Percentiles rank a stretch among this genome's conserved stretches.
These are phyloP conservation scores for Citrus medica DNA, from an alignment of 345 rosid species.

Conservation along the genomic window DNA sequence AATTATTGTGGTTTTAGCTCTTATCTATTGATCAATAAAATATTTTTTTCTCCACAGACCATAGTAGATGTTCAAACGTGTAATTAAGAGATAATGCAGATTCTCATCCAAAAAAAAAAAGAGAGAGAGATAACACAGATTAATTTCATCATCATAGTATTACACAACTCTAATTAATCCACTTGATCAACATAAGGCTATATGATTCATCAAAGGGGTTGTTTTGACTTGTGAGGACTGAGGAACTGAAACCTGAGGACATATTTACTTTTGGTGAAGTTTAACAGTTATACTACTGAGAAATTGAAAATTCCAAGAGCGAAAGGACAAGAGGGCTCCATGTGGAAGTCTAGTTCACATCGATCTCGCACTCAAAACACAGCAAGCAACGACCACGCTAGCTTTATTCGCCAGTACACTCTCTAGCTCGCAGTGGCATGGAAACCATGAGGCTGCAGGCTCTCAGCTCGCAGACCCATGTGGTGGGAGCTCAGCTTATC, in stretches of 20 bases:
- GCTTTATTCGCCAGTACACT: slow-evolving; percentile 38
- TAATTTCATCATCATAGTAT: too few relatives aligned
- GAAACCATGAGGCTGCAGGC: slow-evolving; percentile 1
- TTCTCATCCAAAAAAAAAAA: too few relatives aligned
- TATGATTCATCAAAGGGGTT: neutral
- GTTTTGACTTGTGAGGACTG: neutral
- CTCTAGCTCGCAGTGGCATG: neutral
- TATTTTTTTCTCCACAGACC: too few relatives aligned
- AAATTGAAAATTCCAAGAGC: slow-evolving; percentile 68
- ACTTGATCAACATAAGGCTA: neutral
- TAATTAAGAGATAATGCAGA: too few relatives aligned
- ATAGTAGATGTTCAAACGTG: too few relatives aligned
- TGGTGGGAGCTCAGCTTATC: slow-evolving; percentile 48
- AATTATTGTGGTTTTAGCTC: neutral
- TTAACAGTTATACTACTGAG: neutral
- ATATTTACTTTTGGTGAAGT: neutral
- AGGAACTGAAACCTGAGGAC: neutral
- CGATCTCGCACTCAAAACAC: slow-evolving; percentile 25
- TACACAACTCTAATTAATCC: too few relatives aligned
- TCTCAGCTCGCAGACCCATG: slow-evolving; percentile 37
- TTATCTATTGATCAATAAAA: neutral
- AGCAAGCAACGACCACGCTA: neutral
- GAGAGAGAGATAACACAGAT: too few relatives aligned
- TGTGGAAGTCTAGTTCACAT: slow-evolving; percentile 46
- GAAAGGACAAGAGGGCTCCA: slow-evolving; percentile 61